These are phyloP conservation scores for Monilinia vaccinii-corymbosi DNA, from an alignment of 2,329 filamentous ascomycete species.

Conservation along the genomic window DNA sequence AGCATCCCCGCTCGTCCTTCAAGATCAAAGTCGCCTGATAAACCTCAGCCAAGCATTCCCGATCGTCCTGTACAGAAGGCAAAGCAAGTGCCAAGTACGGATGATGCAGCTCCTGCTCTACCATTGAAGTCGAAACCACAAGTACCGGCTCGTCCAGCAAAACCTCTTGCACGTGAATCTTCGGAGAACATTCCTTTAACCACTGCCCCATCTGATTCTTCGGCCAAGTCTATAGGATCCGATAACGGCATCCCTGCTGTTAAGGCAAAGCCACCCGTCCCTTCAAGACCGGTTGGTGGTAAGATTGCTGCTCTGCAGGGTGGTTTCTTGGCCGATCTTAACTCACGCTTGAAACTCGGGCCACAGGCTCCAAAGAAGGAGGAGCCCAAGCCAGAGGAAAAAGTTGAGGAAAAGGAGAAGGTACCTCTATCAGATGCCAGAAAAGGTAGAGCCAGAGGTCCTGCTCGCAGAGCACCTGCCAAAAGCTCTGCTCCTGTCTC, in stretches of 20 bases:
- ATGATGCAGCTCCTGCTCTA: conserved; percentile 27
- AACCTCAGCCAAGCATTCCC: conserved; percentile 25
- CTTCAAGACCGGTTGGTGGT: conserved; percentile 64
- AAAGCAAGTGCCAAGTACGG: conserved; percentile 8
- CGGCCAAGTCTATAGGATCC: conserved; percentile 28
- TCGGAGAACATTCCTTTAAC: conserved; percentile 27
- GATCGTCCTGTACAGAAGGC: conserved; percentile 20
- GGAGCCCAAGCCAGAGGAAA: conserved; percentile 48
- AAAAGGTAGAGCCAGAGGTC: conserved; percentile 83
- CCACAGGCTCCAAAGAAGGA: conserved; percentile 73
- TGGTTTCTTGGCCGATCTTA: conserved; percentile 87
- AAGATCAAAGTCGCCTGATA: conserved; percentile 30
- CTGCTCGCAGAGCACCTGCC: conserved; percentile 62
- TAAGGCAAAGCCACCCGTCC: conserved; percentile 78
- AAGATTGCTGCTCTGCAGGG: conserved; percentile 90
- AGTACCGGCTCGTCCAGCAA: conserved; percentile 54
- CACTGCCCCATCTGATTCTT: conserved; percentile 23
- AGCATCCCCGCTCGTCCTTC: conserved; percentile 47
- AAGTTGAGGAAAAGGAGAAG: conserved; percentile 55
- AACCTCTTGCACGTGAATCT: conserved; percentile 37
- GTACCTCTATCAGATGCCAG: conserved; percentile 79
- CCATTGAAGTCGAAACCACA: conserved; percentile 50
- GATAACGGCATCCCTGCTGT: conserved; percentile 37
- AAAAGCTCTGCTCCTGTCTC: conserved; percentile 30
- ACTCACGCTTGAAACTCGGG: conserved; percentile 78